These are phyloP conservation scores for Patellaria atrata DNA, from an alignment of 495 filamentous ascomycete genomes.

Conservation along the genomic window DNA sequence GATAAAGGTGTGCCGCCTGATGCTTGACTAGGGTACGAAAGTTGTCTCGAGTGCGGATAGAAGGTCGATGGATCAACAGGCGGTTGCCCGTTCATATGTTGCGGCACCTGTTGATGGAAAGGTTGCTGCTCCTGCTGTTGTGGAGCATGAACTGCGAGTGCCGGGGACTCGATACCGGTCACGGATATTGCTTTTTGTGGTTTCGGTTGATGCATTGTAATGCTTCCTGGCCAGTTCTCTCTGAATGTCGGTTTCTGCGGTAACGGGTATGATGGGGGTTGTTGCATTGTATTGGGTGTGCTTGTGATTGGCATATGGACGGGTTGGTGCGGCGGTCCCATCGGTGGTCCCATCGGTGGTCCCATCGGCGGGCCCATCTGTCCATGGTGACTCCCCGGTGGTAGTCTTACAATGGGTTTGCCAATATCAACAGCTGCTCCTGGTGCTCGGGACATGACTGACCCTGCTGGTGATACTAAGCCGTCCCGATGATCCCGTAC, in stretches of 20 bases:
- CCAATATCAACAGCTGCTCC: constrained; percentile 41
- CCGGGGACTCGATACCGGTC: constrained; percentile 83
- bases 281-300: constrained; percentile 34
- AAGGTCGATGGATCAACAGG: no score
- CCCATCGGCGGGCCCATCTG: no score
- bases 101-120: constrained; percentile 82
- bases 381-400: constrained; percentile 38
- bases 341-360: no score
- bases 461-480: constrained; percentile 62
- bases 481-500: constrained; percentile 58
- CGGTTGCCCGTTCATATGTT: constrained; percentile 40
- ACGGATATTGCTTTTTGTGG: constrained; percentile 92
- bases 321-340: constrained; percentile 1
- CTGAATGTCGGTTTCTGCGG: constrained; percentile 61
- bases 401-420: constrained; percentile 77
- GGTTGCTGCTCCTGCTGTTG: constrained; percentile 67
- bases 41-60: constrained; percentile 47
- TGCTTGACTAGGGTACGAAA: constrained; percentile 62
- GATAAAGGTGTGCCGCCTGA: constrained; percentile 78
- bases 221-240: constrained; percentile 57
- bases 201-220: constrained; percentile 91
- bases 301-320: constrained; percentile 15
- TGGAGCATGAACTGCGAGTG: constrained; percentile 51
- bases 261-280: constrained; percentile 38
- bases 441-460: constrained; percentile 53